phyloP scores from a whole-genome alignment of 2,329 filamentous ascomycete genomes.

The Fusarium sp. region DNA sequence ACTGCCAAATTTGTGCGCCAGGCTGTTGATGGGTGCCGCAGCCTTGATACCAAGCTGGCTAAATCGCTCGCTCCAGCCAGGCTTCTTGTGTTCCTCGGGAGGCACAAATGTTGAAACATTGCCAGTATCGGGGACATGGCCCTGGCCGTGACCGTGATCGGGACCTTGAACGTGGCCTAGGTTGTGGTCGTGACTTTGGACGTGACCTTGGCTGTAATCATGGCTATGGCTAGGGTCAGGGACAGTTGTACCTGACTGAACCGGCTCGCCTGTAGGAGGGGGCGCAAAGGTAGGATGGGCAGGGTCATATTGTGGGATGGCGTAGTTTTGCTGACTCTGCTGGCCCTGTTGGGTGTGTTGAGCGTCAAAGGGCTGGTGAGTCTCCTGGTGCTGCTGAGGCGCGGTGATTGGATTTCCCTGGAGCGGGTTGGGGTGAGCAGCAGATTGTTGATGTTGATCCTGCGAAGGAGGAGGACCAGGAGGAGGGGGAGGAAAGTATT shows the following conservation, averaged over 20 bases:
- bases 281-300: conserved; percentile 51
- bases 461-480: conserved; percentile 44
- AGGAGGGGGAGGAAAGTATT: conserved; percentile 48
- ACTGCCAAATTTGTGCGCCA: conserved; percentile 84
- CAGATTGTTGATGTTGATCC: conserved; percentile 34
- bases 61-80: conserved; percentile 51
- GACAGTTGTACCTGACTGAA: conserved; percentile 6
- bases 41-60: conserved; percentile 58
- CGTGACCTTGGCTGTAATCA: neutral
- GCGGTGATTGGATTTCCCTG: conserved; percentile 35
- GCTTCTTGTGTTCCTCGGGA: conserved; percentile 42
- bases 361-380: conserved; percentile 4
- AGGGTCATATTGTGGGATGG: conserved; percentile 51
- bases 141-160: neutral
- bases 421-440: conserved; percentile 39
- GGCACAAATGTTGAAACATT: conserved; percentile 25
- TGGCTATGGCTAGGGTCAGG: conserved; percentile 4
- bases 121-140: conserved; percentile 1
- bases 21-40: conserved; percentile 81
- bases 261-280: conserved; percentile 39
- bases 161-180: neutral
- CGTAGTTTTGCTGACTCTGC: conserved; percentile 41
- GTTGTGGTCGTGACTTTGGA: neutral
- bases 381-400: conserved; percentile 24
- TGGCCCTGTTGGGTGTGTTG: conserved; percentile 20